A percentile compares a stretch with the other conserved stretches of the same genome.
Evolutionary conservation across 345 rosid species (phyloP).

Genomic region (Conringia planisiliqua): DNA sequence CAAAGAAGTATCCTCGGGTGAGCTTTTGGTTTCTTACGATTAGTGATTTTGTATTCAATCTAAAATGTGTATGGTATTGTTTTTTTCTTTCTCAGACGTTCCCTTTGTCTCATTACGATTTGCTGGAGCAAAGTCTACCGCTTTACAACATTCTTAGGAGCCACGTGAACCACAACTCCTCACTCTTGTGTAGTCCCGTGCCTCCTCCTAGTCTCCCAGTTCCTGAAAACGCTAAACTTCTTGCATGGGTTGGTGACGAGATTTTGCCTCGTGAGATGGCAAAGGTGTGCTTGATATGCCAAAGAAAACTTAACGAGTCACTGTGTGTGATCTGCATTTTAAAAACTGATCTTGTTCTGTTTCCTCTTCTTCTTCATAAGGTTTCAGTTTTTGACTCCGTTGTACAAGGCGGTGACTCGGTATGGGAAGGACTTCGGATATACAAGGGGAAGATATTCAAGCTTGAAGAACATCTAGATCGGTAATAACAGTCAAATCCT

Average conservation of each 20-base stretch:
- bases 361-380: conserved; percentile 42
- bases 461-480: conserved; percentile 84
- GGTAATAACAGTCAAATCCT: conserved; percentile 39
- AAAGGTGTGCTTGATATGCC: conserved; percentile 42
- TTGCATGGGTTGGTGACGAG: conserved; percentile 92
- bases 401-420: conserved; percentile 93
- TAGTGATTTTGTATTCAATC: neutral
- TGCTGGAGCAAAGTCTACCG: conserved; percentile 79
- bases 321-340: neutral
- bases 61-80: neutral
- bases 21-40: neutral
- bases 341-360: neutral
- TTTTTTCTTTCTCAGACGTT: conserved; percentile 48
- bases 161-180: conserved; percentile 41
- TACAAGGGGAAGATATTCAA: conserved; percentile 70
- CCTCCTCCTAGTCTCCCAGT: conserved; percentile 72
- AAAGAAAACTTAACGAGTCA: conserved; percentile 2
- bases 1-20: conserved; percentile 61
- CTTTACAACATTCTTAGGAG: conserved; percentile 71
- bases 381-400: conserved; percentile 90
- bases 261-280: conserved; percentile 79
- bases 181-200: conserved; percentile 45
- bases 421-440: conserved; percentile 91
- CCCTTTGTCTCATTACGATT: conserved; percentile 53
- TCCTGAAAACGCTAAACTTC: conserved; percentile 70